These are phyloP conservation scores for Chytriomyces sp. DNA, from an alignment of 192 early-diverging fungal genomes.

Conservation along the genomic window DNA sequence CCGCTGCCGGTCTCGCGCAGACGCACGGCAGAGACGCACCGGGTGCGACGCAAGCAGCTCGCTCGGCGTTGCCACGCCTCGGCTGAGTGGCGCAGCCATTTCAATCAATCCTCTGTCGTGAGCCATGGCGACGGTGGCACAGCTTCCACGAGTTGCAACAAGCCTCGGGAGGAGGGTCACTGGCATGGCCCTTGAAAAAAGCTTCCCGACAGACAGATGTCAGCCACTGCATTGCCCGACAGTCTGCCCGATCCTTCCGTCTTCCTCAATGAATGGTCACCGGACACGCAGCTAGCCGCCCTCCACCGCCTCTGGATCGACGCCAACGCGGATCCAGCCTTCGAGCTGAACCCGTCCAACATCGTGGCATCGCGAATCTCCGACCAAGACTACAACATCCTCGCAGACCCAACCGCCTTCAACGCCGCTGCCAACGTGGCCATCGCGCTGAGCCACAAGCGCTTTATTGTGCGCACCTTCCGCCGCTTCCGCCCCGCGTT, in stretches of 20 bases:
- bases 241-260: no score
- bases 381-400: neutral
- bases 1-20: neutral
- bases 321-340: neutral
- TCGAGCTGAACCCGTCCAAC: neutral
- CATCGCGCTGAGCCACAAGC: conserved; percentile 4
- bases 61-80: no score
- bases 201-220: no score
- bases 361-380: neutral
- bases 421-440: neutral
- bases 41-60: neutral
- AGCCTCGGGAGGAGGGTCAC: no score
- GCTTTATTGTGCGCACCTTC: neutral
- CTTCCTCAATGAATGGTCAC: neutral
- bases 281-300: neutral
- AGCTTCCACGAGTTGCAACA: no score
- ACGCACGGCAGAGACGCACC: neutral
- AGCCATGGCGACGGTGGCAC: no score
- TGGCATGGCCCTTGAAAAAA: no score
- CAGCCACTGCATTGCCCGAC: no score
- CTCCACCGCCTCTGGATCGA: neutral
- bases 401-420: neutral
- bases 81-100: no score
- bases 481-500: neutral
- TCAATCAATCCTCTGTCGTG: no score